Evolutionary conservation across 2,329 filamentous ascomycete species (phyloP).

Genomic region (Phyllosticta paracitricarpa): DNA sequence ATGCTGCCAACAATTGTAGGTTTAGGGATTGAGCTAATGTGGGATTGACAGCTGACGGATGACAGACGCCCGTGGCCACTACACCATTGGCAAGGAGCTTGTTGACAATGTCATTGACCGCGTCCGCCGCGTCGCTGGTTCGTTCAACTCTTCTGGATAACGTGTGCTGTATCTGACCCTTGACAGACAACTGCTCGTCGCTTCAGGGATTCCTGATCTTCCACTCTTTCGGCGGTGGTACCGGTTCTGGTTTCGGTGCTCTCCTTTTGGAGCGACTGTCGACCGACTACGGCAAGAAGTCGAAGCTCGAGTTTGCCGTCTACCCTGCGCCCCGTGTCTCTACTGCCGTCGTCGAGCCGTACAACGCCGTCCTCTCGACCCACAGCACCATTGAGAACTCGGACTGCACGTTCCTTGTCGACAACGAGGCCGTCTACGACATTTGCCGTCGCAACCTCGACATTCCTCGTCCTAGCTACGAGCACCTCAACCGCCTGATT

Average conservation of each 20-base stretch:
- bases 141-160: background rate
- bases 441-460: constrained; percentile 97
- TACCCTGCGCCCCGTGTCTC: constrained; percentile 97
- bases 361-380: constrained; percentile 98
- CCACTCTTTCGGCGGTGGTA: constrained; percentile 99
- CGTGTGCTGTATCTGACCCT: background rate
- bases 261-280: constrained; percentile 98
- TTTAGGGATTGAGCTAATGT: background rate
- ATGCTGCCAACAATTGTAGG: constrained; percentile 86
- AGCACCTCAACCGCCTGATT: constrained; percentile 98
- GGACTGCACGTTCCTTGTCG: constrained; percentile 99
- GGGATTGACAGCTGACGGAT: constrained; percentile 3
- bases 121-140: constrained; percentile 76
- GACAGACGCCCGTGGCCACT: constrained; percentile 89
- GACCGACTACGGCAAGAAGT: constrained; percentile 99
- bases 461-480: constrained; percentile 94
- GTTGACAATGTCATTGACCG: constrained; percentile 97
- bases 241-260: constrained; percentile 95
- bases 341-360: constrained; percentile 96
- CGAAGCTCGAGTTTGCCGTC: constrained; percentile 99
- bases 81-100: constrained; percentile 98
- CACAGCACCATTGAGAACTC: constrained; percentile 99
- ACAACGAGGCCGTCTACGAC: constrained; percentile 99
- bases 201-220: constrained; percentile 99
- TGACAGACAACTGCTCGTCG: constrained; percentile 78